Base-by-base conservation (phyloP, 2,329 filamentous ascomycete species). In the Meredithiella fracta region DNA sequence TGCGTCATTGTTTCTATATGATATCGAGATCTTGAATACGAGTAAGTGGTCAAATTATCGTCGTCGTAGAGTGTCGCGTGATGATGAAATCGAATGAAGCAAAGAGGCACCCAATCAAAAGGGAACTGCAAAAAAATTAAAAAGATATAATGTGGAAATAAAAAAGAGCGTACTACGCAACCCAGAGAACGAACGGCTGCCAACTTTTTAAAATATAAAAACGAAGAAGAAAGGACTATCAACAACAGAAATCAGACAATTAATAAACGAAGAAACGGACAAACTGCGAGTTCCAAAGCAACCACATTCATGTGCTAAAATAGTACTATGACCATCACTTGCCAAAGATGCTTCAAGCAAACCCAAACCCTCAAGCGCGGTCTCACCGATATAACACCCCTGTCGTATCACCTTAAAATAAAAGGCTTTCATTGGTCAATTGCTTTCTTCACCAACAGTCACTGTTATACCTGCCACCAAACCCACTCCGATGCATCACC, bases 1-100 rank as follows among this genome's bases (percentile, higher is more conserved):
- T 58, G 57, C 54, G 57, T 53, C 57, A 58, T 58, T 14, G 50
- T 56, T 40, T 40, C 4, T 29, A 37, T 47, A 6, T 14, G n/a
- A 15, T 25, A 25, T 49, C 44, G 8, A 49, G n/a, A n/a, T n/a
- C 11, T 25, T 11, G 20, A 49, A n/a, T 25, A 8, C 8, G n/a
- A 25, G 23, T 4, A 49, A 49, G 14, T 9, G 22, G 44, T 3
- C 25, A 26, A 26, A 25, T 4, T 11, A 49, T 11, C 14, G 38
- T 11, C 14, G 38, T 42, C 6, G 38, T 34, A 22, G 25, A 20
- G 11, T 25, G 44, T 29, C 44, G 23, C 44, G 44, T 49, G 44
- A 47, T 23, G 8, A 25, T 26, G 22, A 49, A n/a, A n/a, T n/a
- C 42, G 23, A 49, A 15, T 22, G 22, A 20, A 20, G 38, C 4